Evolutionary conservation across 768 basidiomycete species (phyloP), one percentile per base, ranked within the genome.

Genomic region (Mycena crocata): DNA sequence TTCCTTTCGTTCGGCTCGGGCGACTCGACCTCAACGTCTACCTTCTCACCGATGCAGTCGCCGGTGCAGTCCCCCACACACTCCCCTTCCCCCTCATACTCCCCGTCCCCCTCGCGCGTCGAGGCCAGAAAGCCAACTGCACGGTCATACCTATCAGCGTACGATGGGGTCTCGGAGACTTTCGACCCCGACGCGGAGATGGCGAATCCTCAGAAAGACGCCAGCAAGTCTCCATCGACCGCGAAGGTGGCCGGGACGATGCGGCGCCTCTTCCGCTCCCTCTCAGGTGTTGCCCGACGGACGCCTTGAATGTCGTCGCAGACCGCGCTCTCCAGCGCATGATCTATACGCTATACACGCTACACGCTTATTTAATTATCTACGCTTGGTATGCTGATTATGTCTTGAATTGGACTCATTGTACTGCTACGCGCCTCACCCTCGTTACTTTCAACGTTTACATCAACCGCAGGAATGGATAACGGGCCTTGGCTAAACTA

Each of bases 1-100:
- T 60, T 66, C 52, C 35, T 66, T 26, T 70, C 42, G 35, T 59
- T 66, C 39, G 61, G 64, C 17, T 70, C 68, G 21, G 68, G 57
- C 31, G 55, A 58, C 30, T 66, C 54, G 49, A 39, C 28, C 49
- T 28, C 56, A 42, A 48, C 28, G 32, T 19, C 40, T 10, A 46
- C 23, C 13, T 46, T 15, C 51, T 56, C 54, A 7, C 51, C 67
- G 26, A 14, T n/a, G 15, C 61, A 46, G 17, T 57, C 62, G 24
- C 46, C 46, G 26, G 39, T 10, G 32, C 32, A 45, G 19, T 37
- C 34, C 23, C 42, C 12, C 57, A 32, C 35, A 23, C 32, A 45
- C 28, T 37, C 34, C 23, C 42, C 12, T 46, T 31, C 35, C 9
- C 48, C 48, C 7, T 50, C 30, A 9, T 30, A 57, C 55, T n/a